A percentile compares a stretch with the other conserved stretches of the same genome.
phyloP scores from a whole-genome alignment of 495 filamentous ascomycete species.

The Penicillium nucicola region DNA sequence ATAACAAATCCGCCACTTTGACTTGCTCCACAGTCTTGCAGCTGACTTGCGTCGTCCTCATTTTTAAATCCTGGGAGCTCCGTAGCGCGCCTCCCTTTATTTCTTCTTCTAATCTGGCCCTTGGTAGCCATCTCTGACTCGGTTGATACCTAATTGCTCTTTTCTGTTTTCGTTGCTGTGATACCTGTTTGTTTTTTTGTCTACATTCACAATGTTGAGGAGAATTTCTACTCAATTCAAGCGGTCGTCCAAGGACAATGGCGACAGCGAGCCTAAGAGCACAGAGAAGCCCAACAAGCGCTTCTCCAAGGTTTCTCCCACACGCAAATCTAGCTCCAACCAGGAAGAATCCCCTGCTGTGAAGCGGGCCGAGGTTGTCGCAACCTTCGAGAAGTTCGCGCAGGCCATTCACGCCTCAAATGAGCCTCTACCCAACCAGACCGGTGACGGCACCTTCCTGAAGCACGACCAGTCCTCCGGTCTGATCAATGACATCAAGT shows the following conservation, averaged over 20 bases:
- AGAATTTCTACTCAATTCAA: slow-evolving; percentile 53
- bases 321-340: slow-evolving; percentile 30
- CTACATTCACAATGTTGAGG: slow-evolving; percentile 41
- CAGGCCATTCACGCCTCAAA: slow-evolving; percentile 64
- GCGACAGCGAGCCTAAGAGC: slow-evolving; percentile 38
- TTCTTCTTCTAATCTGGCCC: slow-evolving; percentile 12
- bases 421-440: slow-evolving; percentile 64
- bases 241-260: slow-evolving; percentile 43
- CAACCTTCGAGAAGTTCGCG: slow-evolving; percentile 57
- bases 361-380: slow-evolving; percentile 38
- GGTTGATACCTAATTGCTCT: slow-evolving; percentile 2
- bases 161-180: slow-evolving; percentile 4
- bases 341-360: slow-evolving; percentile 33
- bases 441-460: slow-evolving; percentile 56
- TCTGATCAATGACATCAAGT: slow-evolving; percentile 60
- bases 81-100: slow-evolving; percentile 2
- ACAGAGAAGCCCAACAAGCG: slow-evolving; percentile 34
- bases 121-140: slow-evolving; percentile 9
- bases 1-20: slow-evolving; percentile 31
- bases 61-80: slow-evolving; percentile 21
- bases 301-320: slow-evolving; percentile 34
- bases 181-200: slow-evolving; percentile 5
- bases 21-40: slow-evolving; percentile 27
- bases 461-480: slow-evolving; percentile 53
- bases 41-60: slow-evolving; percentile 23